Conservation (phyloP, 1,284 basidiomycete species). For the Mycena sp. region DNA sequence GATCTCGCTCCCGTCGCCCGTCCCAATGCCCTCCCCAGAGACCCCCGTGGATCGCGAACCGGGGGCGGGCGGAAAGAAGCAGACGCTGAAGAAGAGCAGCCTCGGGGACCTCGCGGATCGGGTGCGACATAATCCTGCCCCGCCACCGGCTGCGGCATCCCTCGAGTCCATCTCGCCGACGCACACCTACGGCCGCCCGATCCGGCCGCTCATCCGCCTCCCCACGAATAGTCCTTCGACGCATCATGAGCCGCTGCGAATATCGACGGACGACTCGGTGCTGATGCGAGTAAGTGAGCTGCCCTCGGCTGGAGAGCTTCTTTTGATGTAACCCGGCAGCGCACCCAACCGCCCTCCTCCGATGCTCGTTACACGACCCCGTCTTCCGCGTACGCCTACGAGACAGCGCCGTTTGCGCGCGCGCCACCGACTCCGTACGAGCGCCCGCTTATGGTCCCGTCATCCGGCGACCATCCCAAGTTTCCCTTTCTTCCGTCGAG, state of each 20-base stretch:
- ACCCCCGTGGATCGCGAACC: no score
- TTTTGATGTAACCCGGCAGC: not conserved
- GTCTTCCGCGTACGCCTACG: not conserved
- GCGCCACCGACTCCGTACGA: slow-evolving; percentile 7
- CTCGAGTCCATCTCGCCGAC: not conserved
- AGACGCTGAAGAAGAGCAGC: not conserved
- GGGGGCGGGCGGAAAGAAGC: no score
- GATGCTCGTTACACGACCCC: not conserved
- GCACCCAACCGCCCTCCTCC: not conserved
- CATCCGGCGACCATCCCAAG: slow-evolving; percentile 16
- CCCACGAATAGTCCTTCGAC: not conserved
- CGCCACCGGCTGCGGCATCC: not conserved
- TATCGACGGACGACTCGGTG: slow-evolving; percentile 22
- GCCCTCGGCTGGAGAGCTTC: not conserved
- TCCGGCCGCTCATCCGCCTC: not conserved
- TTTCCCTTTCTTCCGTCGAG: slow-evolving; percentile 20
- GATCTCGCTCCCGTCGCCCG: no score
- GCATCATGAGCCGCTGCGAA: not conserved
- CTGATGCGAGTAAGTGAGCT: slow-evolving; percentile 18
- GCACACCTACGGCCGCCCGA: slow-evolving; percentile 5
- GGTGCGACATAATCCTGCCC: not conserved
- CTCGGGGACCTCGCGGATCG: slow-evolving; percentile 1
- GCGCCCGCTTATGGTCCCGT: not conserved
- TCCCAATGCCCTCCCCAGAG: no score
- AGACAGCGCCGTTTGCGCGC: not conserved